Percentiles rank a stretch among this genome's conserved stretches.
Conservation (phyloP, 257 asterid genomes). For the Rubia yunnanensis region DNA sequence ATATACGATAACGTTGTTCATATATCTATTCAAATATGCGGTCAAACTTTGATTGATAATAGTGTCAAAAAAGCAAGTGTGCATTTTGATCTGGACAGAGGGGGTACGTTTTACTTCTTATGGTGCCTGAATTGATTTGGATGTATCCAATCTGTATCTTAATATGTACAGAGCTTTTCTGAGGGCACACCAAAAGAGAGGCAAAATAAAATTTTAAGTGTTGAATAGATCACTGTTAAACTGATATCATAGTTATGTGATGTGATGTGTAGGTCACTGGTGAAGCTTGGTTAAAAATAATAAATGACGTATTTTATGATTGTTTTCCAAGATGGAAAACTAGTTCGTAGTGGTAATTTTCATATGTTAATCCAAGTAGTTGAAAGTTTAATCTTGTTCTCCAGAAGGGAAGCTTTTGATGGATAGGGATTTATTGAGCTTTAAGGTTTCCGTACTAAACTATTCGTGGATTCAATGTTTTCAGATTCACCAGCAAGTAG, state of each 20-base stretch:
- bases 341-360: not conserved
- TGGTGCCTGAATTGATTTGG: not conserved
- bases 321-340: not conserved
- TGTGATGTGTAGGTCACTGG: not conserved
- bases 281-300: not conserved
- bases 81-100: no score
- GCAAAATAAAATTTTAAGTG: not conserved
- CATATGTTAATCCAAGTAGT: not conserved
- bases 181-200: not conserved
- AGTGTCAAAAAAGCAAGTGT: no score
- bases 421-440: not conserved
- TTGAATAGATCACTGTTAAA: not conserved
- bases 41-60: no score
- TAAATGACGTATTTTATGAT: not conserved
- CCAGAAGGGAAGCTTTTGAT: not conserved
- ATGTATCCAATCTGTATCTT: not conserved
- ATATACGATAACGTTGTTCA: no score
- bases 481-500: slow-evolving; percentile 56
- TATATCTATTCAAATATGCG: no score
- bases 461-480: not conserved
- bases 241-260: not conserved
- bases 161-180: not conserved
- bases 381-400: not conserved
- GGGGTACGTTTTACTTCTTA: not conserved
- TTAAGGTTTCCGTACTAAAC: not conserved